Evolutionary conservation across 176 grass and related monocot species (phyloP).

Genomic region (Aegilops bicornis): DNA sequence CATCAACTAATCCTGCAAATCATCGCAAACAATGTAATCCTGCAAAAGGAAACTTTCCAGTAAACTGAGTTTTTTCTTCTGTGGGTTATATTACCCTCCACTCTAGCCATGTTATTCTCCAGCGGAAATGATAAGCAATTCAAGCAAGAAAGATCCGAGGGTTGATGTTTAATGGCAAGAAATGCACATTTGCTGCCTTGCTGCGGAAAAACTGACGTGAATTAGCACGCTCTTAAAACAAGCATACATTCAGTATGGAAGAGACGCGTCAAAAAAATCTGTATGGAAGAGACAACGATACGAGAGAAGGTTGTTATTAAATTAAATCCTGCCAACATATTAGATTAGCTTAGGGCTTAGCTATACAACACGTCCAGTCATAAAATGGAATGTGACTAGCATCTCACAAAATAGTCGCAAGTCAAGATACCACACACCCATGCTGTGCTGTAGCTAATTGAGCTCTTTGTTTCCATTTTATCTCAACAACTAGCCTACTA

Average conservation of each 20-base stretch:
- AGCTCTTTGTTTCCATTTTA: neutral
- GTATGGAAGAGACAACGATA: too few species aligned
- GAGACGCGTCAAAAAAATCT: too few species aligned
- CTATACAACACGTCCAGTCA: neutral
- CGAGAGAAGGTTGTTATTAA: too few species aligned
- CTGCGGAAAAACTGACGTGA: neutral
- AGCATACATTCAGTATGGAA: too few species aligned
- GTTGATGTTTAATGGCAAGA: neutral
- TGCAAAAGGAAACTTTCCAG: neutral
- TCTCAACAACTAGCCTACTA: neutral
- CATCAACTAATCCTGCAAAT: too few species aligned
- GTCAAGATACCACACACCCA: neutral
- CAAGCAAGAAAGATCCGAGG: neutral
- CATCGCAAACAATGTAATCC: neutral
- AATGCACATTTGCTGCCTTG: neutral
- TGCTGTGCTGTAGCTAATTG: neutral
- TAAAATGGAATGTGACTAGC: neutral
- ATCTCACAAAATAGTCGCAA: too few species aligned
- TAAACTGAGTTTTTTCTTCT: too few species aligned
- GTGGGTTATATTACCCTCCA: too few species aligned
- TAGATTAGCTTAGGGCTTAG: neutral
- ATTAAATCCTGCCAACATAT: too few species aligned
- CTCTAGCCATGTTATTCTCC: too few species aligned
- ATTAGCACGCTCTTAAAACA: neutral
- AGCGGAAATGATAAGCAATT: too few species aligned